A percentile compares a stretch with the other conserved stretches of the same genome.
Evolutionary conservation across 2,329 filamentous ascomycete species (phyloP).

Genomic region (Didymosphaeria variabile): DNA sequence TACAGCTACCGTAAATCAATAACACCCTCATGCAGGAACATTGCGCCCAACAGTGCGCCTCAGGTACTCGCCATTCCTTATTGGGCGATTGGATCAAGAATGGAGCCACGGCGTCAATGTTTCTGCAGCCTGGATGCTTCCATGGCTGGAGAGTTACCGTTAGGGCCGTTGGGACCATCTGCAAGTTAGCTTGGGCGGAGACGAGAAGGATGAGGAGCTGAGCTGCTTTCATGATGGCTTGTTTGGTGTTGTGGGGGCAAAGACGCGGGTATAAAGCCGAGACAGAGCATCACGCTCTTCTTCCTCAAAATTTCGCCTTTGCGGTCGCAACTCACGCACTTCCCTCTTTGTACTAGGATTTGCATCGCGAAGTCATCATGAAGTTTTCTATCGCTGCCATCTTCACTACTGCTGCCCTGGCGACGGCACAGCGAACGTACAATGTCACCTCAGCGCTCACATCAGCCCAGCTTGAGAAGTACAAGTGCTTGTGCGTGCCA

Average conservation of each 20-base stretch:
- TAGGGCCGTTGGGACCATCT: neutral
- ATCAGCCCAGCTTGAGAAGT: slow-evolving; percentile 31
- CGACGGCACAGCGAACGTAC: slow-evolving; percentile 30
- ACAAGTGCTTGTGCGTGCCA: slow-evolving; percentile 32
- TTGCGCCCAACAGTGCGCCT: neutral
- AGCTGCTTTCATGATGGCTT: neutral
- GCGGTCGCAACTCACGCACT: neutral
- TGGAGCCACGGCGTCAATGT: neutral
- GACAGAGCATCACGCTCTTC: neutral
- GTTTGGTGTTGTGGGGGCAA: neutral
- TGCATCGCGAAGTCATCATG: neutral
- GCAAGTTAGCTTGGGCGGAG: neutral
- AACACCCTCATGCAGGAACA: slow-evolving; percentile 9
- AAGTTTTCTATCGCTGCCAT: slow-evolving; percentile 10
- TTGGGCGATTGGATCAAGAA: neutral
- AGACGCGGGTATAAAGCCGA: neutral
- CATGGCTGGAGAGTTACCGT: neutral
- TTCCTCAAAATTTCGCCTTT: neutral
- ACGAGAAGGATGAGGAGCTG: neutral
- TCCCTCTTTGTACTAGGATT: neutral
- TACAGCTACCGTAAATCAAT: neutral
- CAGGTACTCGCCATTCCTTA: neutral
- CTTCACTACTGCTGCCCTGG: slow-evolving; percentile 8
- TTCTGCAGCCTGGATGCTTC: neutral
- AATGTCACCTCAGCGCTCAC: slow-evolving; percentile 31